phyloP scores from a whole-genome alignment of 768 basidiomycete genomes.

The Sporobolomyces roseus region DNA sequence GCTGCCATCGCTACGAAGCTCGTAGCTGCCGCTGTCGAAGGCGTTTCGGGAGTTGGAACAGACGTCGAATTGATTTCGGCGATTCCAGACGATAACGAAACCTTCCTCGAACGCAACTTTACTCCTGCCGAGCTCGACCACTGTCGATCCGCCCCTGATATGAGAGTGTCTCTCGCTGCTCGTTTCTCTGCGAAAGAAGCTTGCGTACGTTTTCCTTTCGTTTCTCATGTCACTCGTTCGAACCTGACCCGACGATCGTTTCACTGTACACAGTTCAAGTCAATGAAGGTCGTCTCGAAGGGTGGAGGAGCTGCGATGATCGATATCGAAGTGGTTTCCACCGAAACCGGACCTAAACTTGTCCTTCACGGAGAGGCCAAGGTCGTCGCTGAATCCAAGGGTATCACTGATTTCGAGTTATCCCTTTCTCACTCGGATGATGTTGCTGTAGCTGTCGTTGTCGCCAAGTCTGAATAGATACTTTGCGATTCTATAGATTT shows the following conservation, averaged over 20 bases:
- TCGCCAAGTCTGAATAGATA: conserved; percentile 7
- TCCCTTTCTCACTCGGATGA: conserved; percentile 71
- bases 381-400: conserved; percentile 65
- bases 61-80: conserved; percentile 66
- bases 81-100: conserved; percentile 81
- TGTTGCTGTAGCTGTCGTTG: conserved; percentile 38
- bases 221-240: too few species aligned
- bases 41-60: conserved; percentile 47
- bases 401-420: conserved; percentile 69
- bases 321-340: conserved; percentile 88
- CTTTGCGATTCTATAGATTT: too few species aligned
- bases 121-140: conserved; percentile 81
- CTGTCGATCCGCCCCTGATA: conserved; percentile 79
- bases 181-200: conserved; percentile 98
- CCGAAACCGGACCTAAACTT: conserved; percentile 69
- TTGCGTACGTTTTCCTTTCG: conserved; percentile 43
- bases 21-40: conserved; percentile 27
- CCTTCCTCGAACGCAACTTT: conserved; percentile 87
- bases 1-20: conserved; percentile 32
- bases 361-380: conserved; percentile 67
- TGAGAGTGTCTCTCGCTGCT: conserved; percentile 85
- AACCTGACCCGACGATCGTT: neutral
- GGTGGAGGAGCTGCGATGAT: conserved; percentile 96
- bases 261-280: conserved; percentile 69
- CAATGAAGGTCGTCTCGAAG: conserved; percentile 79